Evolutionary conservation across 495 filamentous ascomycete genomes (phyloP), one percentile per base, ranked within the genome.

Genomic region (Aspergillus sclerotioniger): DNA sequence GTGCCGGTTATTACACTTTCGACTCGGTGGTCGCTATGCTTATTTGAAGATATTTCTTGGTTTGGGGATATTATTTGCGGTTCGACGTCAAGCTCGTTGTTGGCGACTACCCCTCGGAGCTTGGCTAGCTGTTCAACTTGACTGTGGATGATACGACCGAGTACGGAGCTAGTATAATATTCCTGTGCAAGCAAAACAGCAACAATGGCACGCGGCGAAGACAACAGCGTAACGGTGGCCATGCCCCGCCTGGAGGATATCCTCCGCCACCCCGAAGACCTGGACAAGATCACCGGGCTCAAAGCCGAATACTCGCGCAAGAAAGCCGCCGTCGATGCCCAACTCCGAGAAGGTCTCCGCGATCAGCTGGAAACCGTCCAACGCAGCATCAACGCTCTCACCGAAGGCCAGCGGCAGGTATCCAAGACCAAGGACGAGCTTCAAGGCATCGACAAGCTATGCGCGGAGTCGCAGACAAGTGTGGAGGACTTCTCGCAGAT

Each of bases 401-500:
- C 82, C 41, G 91, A 96, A 72, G 92, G 91, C 50, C 91, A 96
- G 71, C 85, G 90, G 62, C 89, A 87, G 49, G 86, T 98, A 12
- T 85, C 89, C 59, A 83, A 86, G 60, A 96, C 96, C 65, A 93
- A 93, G 72, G 95, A 98, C 65, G 94, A 98, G 78, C 92, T 99
- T 80, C 88, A 92, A 79, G 94, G 94, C 74, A 97, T 99, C 70
- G 95, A 98, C 74, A 93, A 92, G 78, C 82, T 99, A 51, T 98
- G 94, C 75, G 89, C 90, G 58, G 95, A 98, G 71, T 90, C 91
- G 50, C 93, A 98, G 76, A 87, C 89, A 65, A 96, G 96, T 84
- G 96, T 98, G 56, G 84, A 87, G 57, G 94, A 98, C 76, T 99
- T 99, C 69, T 90, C 95, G 35, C 90, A 94, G 66, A 96, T 99